Percentiles rank a stretch among this genome's conserved stretches.
Conservation (phyloP, 192 early-diverging fungal genomes). For the Coemansia sp. region DNA sequence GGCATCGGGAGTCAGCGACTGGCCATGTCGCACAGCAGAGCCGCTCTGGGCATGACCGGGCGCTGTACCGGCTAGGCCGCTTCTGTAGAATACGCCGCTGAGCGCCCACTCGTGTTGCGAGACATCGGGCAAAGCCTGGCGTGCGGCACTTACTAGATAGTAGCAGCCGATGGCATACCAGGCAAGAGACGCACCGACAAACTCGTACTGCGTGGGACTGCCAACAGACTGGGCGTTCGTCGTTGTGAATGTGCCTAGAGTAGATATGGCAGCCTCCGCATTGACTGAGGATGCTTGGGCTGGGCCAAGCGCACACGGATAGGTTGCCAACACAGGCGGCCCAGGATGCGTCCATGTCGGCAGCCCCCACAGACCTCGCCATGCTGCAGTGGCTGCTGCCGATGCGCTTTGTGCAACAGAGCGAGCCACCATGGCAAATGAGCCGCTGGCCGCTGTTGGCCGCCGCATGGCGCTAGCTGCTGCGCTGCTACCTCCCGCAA, state of each 20-base stretch:
- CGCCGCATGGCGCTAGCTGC: conserved; percentile 13
- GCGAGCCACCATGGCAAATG: conserved; percentile 10
- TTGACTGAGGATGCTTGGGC: conserved; percentile 25
- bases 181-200: conserved; percentile 48
- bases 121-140: conserved; percentile 15
- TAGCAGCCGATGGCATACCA: conserved; percentile 59
- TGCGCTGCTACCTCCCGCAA: conserved; percentile 10
- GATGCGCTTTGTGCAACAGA: conserved; percentile 32
- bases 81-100: conserved; percentile 22
- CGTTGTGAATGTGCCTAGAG: conserved; percentile 38
- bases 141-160: conserved; percentile 41
- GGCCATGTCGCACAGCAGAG: conserved; percentile 18
- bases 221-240: conserved; percentile 39
- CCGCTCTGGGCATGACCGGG: neutral
- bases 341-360: conserved; percentile 55
- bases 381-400: conserved; percentile 32
- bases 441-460: conserved; percentile 13
- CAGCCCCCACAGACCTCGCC: conserved; percentile 56
- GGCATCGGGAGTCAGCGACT: conserved; percentile 34
- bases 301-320: conserved; percentile 49
- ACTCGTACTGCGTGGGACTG: conserved; percentile 52
- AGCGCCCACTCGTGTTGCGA: conserved; percentile 42
- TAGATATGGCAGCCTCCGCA: conserved; percentile 34
- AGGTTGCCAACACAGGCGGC: conserved; percentile 50
- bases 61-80: neutral